Evolutionary conservation across 176 grass and related monocot genomes (phyloP), one percentile per base, ranked within the genome.

Genomic region (Rhynchospora breviuscula): DNA sequence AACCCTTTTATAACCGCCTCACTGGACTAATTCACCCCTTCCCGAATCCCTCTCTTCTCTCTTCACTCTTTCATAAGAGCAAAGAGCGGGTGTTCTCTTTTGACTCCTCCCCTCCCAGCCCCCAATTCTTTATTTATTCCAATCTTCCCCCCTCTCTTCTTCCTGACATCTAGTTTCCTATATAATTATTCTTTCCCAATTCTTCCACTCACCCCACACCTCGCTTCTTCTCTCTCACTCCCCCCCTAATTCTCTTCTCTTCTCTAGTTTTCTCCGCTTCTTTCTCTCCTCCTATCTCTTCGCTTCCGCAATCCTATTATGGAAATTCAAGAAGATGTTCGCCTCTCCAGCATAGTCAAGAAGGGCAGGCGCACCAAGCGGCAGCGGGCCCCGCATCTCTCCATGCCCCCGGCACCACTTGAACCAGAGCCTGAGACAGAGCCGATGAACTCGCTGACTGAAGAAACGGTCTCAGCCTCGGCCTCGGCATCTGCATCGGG

Each of bases 331-430:
- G 86, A 56, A 62, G 81, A 51, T 69, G 43, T 31, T 56, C 11
- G 15, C 8, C 17, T 17, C 67, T 4, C 46, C 40, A 61, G 86
- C 29, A 79, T 73, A 23, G 78, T 97, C 1, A 88, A 84, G 67
- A 94, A 92, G 87, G 90, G 94, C 0, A 92, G 90, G 92, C 88
- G 94, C 59, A 97, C 92, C 85, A 97, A 94, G 87, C 63, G 94
- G 5, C 87, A 80, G 21, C 82, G 63, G 62, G 49, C 33, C 26
- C 81, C 35, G 21, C 47, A 44, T 17, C 76, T 22, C 4, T 8
- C 22, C 14, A 59, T 54, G 12, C 49, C 87, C 7, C 67, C 25
- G 15, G 40, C 78, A 6, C 67, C 46, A 8, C 40, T 43, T 15
- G 64, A 11, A 0, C 71, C 47, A 15, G n/a, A 67, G 6, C 77